Conservation (phyloP, 108 stramenopile genomes). For the Discostella pseudostelligera region DNA sequence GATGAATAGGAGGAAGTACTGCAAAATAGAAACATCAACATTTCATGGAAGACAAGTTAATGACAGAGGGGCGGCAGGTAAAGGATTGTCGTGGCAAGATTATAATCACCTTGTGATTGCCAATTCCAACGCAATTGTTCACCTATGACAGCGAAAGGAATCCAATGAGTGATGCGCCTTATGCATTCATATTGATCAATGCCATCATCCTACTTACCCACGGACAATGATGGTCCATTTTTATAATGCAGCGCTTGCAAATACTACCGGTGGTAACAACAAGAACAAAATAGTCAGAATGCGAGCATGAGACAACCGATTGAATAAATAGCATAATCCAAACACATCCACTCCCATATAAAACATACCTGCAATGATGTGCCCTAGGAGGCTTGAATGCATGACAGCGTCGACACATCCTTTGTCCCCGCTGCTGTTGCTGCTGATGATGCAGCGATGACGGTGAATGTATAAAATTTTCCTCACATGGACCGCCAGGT, state of each 20-base stretch:
- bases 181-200: too few relatives aligned
- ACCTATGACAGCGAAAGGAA: too few relatives aligned
- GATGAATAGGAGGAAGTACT: conserved; percentile 96
- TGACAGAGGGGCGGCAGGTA: neutral
- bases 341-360: neutral
- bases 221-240: conserved; percentile 96
- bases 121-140: conserved; percentile 98
- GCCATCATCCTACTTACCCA: conserved; percentile 62
- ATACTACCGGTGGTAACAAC: conserved; percentile 40
- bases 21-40: neutral
- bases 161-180: too few relatives aligned
- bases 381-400: conserved; percentile 88
- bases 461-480: conserved; percentile 2
- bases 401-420: conserved; percentile 80
- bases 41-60: neutral
- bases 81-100: neutral
- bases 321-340: too few relatives aligned
- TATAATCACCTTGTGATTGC: conserved; percentile 89
- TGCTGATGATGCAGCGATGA: conserved; percentile 8
- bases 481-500: neutral
- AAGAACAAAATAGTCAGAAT: neutral
- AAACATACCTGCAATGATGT: conserved; percentile 62
- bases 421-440: conserved; percentile 42
- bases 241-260: conserved; percentile 88
- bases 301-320: too few relatives aligned